phyloP scores from a whole-genome alignment of 257 asterid genomes.

The Solanum commersonii region DNA sequence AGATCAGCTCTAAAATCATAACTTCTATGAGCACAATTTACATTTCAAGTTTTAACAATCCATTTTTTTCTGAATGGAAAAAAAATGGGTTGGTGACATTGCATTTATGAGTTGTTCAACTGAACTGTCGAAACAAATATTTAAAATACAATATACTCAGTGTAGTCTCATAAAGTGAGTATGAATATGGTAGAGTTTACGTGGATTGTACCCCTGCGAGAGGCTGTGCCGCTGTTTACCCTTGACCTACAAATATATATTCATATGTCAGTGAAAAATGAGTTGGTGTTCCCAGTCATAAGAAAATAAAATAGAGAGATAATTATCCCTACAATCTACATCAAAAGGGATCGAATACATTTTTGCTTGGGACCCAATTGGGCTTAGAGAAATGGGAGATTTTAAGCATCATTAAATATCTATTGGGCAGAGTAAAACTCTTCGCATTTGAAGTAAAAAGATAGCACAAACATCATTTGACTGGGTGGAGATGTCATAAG shows the following conservation, averaged over 20 bases:
- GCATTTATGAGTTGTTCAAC: neutral
- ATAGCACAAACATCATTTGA: constrained; percentile 5
- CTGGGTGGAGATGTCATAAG: neutral
- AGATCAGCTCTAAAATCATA: neutral
- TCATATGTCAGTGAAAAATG: neutral
- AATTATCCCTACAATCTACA: neutral
- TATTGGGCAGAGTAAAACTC: neutral
- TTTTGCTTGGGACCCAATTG: neutral
- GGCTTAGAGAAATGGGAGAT: neutral
- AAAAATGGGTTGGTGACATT: neutral
- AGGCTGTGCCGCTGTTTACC: too few species aligned
- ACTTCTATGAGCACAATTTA: neutral
- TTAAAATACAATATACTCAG: too few species aligned
- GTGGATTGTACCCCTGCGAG: too few species aligned
- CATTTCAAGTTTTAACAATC: neutral
- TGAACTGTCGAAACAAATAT: neutral
- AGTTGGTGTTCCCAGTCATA: neutral
- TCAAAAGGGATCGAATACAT: neutral
- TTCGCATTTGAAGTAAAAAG: neutral
- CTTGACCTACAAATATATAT: neutral
- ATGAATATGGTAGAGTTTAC: neutral
- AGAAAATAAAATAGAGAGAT: neutral
- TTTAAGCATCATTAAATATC: constrained; percentile 5
- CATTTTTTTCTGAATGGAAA: neutral
- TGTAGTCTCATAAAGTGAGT: neutral